A percentile compares a stretch with the other conserved stretches of the same genome.
Conservation (phyloP, 2,329 filamentous ascomycete species). For the Monosporascus ibericus region DNA sequence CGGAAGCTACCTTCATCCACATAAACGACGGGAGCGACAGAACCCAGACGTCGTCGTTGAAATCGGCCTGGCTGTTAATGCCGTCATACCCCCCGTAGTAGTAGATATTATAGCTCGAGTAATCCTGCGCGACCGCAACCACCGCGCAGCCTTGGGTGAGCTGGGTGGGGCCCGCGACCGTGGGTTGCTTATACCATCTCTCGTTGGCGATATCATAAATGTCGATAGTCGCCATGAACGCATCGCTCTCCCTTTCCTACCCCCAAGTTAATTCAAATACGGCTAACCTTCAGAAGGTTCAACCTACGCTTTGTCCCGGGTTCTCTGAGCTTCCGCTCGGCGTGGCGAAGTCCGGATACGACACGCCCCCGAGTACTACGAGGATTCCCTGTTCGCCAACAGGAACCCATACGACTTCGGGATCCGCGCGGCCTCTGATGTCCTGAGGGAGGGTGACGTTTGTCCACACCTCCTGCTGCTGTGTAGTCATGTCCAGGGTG, state of each 20-base stretch:
- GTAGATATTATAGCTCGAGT: conserved; percentile 75
- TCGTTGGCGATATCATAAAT: conserved; percentile 68
- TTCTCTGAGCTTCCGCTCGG: conserved; percentile 22
- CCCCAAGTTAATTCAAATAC: conserved; percentile 12
- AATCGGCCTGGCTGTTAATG: conserved; percentile 30
- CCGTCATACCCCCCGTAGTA: conserved; percentile 74
- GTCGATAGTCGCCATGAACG: conserved; percentile 67
- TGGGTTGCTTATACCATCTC: conserved; percentile 65
- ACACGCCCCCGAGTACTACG: conserved; percentile 70
- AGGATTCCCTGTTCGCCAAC: conserved; percentile 71
- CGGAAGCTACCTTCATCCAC: conserved; percentile 55
- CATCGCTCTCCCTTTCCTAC: conserved; percentile 57
- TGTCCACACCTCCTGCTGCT: conserved; percentile 45
- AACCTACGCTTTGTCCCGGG: conserved; percentile 33
- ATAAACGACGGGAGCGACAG: conserved; percentile 74
- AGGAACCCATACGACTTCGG: conserved; percentile 69
- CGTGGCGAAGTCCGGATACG: conserved; percentile 45
- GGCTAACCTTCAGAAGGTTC: background rate
- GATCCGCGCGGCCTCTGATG: conserved; percentile 52
- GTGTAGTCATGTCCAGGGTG: conserved; percentile 50
- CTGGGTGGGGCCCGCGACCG: conserved; percentile 50
- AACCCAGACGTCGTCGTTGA: conserved; percentile 70
- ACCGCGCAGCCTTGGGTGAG: conserved; percentile 66
- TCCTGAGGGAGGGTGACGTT: conserved; percentile 60
- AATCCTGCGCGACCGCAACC: conserved; percentile 63